Evolutionary conservation across 108 stramenopile genomes (phyloP), one percentile per base, ranked within the genome.

Genomic region (Nitzschia sp.): DNA sequence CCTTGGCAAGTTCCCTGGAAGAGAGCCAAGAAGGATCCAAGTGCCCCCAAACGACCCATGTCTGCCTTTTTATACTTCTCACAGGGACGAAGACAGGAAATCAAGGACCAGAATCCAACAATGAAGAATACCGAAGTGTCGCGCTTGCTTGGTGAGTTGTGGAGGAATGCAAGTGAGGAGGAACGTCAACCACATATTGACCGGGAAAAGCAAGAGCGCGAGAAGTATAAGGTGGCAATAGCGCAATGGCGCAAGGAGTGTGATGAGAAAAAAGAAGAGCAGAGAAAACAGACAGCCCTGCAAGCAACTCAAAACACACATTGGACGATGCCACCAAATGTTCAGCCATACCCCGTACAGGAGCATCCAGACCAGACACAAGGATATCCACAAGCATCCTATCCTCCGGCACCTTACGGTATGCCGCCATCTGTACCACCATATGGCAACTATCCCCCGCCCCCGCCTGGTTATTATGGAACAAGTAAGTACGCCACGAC

Each of bases 41-140:
- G 56, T 9, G 83, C 83, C 26, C 83, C 83, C 7, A 81, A 82
- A 41, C 80, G 84, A 44, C 75, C 79, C 39, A 79, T 76, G 80
- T 79, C 78, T 41, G 80, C 78, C 15, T 84, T 83, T 53, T 53
- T 82, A 7, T 80, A 70, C 29, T 83, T 75, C 66, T 57, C 70
- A 11, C 62, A 61, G 41, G 76, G 63, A 14, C 52, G 57, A 20
- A 67, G 81, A n/a, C 34, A 50, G 9, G 8, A 66, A n/a, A 51
- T 86, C 43, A 83, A 71, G 63, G 58, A 77, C 11, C 22, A 70
- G 38, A 65, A 83, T 66, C 85, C 85, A 12, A 66, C 56, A 3
- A 78, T 80, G 60, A 63, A 67, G 22, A 86, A 86, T 41, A 86
- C 85, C 5, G 85, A 86, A 38, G 65, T 86, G n/a, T 83, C 85